phyloP scores from a whole-genome alignment of 2,329 filamentous ascomycete genomes.

The Fusarium sp. region DNA sequence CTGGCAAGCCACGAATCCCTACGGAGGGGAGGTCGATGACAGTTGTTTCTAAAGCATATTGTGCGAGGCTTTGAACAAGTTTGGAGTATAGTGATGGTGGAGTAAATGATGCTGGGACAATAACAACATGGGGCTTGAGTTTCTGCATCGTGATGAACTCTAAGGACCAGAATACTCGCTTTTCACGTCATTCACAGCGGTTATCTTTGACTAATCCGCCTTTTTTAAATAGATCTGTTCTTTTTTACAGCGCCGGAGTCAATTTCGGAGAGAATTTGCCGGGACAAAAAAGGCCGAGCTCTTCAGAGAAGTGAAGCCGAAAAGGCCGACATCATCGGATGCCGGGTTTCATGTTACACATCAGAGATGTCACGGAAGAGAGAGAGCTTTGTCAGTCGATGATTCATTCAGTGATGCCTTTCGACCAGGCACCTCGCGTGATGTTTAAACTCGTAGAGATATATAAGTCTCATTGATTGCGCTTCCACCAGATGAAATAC shows the following conservation, averaged over 20 bases:
- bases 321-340: not conserved
- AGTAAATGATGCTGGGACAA: not conserved
- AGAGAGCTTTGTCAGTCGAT: not conserved
- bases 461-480: not conserved
- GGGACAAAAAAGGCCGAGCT: not conserved
- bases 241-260: accelerated
- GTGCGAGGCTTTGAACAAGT: not conserved
- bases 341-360: not conserved
- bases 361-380: not conserved
- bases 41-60: not conserved
- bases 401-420: not conserved
- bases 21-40: not conserved
- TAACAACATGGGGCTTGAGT: not conserved
- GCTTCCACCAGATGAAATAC: accelerated
- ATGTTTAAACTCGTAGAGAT: not conserved
- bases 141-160: not conserved
- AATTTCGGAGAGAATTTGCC: not conserved
- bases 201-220: accelerated
- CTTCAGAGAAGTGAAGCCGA: not conserved
- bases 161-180: accelerated
- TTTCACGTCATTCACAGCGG: accelerated
- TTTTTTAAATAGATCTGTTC: accelerated
- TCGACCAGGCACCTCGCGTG: not conserved
- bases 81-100: not conserved
- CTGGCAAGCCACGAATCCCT: not conserved